Base-by-base conservation (phyloP, 192 early-diverging fungal genomes). In the Chytriomyces sp. region DNA sequence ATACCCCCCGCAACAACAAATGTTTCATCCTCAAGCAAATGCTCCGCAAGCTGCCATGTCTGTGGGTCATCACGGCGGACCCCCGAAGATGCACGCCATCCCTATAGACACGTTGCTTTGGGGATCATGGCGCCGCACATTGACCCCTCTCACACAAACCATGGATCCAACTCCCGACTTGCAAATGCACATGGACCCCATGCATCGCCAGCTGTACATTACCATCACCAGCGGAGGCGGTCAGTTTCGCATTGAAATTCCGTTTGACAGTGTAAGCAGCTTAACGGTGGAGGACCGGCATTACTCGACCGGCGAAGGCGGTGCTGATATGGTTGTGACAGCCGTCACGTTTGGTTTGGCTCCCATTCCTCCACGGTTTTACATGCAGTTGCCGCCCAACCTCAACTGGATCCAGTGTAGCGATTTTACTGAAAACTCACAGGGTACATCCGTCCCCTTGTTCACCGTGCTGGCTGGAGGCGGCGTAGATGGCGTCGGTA, bases 141-240 rank as follows among this genome's bases (percentile, higher is more conserved):
- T 68, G 44, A 68, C 67, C 10, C 45, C 50, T 16, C 18, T 71
- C 23, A 20, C 49, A 5, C 69, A 50, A 71, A 59, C 49, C 46
- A 24, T 24, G 69, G n/a, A 50, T 60, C 24, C 49, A 4, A 60
- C 57, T 50, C 69, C 69, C 18, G 69, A 71, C 50, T 44, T 71
- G 10, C 69, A 71, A 71, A 71, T 71, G 69, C 69, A 71, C 50
- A 71, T 71, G 69, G 69, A 71, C 26, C n/a, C 57, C 11, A 23
- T 71, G 9, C 69, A 71, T 48, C 69, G 69, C 4, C 7, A 50
- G 7, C 9, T 71, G 9, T 71, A 71, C 48, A 26, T 71, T 24
- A 71, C 69, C 23, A 71, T 71, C 20, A 13, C 69, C 3, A 23
- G 16, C 2, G 57, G 57, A 11, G 69, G 69, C 2, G 69, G 50